Evolutionary conservation across 208 protist species (phyloP).

Genomic region (Acanthamoeba royreba): DNA sequence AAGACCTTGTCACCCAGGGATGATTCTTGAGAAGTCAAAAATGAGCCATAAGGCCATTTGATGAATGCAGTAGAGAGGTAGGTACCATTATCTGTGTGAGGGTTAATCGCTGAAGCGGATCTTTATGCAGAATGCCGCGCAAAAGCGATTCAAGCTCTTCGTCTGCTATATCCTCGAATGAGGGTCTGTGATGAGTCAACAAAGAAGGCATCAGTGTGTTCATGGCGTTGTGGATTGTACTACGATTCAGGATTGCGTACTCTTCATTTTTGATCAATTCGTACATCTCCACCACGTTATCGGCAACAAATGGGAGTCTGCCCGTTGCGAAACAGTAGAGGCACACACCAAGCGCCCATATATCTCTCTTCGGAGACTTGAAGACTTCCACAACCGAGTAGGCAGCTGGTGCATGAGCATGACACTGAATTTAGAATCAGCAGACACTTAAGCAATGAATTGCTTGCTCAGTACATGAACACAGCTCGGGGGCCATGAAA

Average conservation of each 20-base stretch:
- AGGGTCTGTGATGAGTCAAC: background rate
- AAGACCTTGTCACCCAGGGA: too few relatives aligned
- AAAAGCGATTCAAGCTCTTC: background rate
- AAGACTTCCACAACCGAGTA: background rate
- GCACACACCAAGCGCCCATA: slow-evolving; percentile 29
- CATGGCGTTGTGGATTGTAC: background rate
- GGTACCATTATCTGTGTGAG: background rate
- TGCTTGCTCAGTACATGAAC: background rate
- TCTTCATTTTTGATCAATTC: background rate
- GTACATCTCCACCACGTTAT: slow-evolving; percentile 37
- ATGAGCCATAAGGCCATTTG: too few relatives aligned
- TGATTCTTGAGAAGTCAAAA: too few relatives aligned
- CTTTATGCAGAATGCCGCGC: background rate
- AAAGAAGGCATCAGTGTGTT: background rate
- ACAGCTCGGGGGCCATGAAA: slow-evolving; percentile 11
- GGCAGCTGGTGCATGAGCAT: background rate
- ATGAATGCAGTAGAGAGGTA: background rate
- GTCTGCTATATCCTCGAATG: background rate
- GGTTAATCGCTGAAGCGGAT: background rate
- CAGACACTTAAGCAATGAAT: background rate
- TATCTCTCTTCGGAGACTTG: background rate
- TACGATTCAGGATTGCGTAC: background rate
- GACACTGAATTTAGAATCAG: background rate
- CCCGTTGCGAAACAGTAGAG: slow-evolving; percentile 24
- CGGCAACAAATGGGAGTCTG: background rate